Conservation (phyloP, 2,329 filamentous ascomycete species). For the Alternaria arbusti region DNA sequence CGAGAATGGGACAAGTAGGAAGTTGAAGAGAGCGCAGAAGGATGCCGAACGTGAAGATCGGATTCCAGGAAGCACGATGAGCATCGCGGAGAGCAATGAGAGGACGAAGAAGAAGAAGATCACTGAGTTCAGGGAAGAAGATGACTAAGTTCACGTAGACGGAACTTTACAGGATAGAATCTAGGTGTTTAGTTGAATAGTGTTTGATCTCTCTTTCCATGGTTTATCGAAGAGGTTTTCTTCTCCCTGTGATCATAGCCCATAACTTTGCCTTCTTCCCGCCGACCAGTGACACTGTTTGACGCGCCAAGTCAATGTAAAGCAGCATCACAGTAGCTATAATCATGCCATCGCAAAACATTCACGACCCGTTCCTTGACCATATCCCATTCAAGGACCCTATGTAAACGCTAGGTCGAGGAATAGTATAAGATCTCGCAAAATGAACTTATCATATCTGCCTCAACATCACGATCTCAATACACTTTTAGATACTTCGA, state of each 20-base stretch:
- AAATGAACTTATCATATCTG: not conserved
- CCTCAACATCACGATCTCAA: not conserved
- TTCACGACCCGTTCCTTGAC: not conserved
- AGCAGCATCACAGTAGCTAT: not conserved
- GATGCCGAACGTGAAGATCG: not conserved
- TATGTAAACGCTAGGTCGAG: not conserved
- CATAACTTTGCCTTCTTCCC: not conserved
- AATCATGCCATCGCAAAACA: not conserved
- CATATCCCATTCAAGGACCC: not conserved
- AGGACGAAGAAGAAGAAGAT: not conserved
- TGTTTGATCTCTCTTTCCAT: not conserved
- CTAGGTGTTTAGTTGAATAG: not conserved
- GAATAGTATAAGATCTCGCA: not conserved
- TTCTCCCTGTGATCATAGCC: not conserved
- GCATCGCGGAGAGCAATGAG: not conserved
- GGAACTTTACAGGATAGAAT: not conserved
- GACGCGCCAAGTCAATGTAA: not conserved
- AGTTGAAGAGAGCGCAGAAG: not conserved
- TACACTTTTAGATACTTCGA: not conserved
- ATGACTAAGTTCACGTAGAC: not conserved
- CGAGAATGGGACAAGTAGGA: not conserved
- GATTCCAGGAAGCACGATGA: not conserved
- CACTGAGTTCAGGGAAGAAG: not conserved
- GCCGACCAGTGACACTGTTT: not conserved
- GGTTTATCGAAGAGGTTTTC: not conserved